Base-by-base conservation (phyloP, 306 rosid genomes). In the Amphicarpaea edgeworthii region DNA sequence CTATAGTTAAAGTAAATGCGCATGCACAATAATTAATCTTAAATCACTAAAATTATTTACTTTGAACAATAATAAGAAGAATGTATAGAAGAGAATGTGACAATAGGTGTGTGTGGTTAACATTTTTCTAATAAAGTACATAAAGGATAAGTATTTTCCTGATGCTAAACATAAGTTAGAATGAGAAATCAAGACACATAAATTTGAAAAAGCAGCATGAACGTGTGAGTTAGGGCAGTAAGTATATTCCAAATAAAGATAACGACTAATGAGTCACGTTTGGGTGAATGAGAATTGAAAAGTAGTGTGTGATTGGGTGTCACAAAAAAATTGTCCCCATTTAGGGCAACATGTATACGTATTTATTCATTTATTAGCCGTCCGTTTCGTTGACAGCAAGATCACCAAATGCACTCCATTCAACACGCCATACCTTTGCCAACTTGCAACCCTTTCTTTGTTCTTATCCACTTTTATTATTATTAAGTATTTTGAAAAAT, bases 201-300 rank as follows among this genome's bases (percentile, higher is more conserved):
- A 47, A 12, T 6, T 34, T 34, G 2, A 34, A 30, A 30, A n/a
- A n/a, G n/a, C n/a, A n/a, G n/a, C n/a, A n/a, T n/a, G n/a, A n/a
- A n/a, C n/a, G n/a, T n/a, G n/a, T n/a, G n/a, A n/a, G n/a, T n/a
- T n/a, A n/a, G n/a, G n/a, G n/a, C n/a, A n/a, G n/a, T n/a, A n/a
- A n/a, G n/a, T n/a, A n/a, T n/a, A 34, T 17, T 63, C 24, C 26
- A 61, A 61, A n/a, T 34, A 61, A 61, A 34, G 46, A 61, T 34
- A 32, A 2, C 2, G 43, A 40, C 43, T 8, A 40, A 16, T 0
- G 67, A 30, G 43, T 32, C 2, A 38, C 4, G 30, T 63, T 63
- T 63, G 5, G 24, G 16, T 12, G 46, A 65, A 41, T 38, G 50
- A 37, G 30, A 63, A 0, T 0, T 4, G 0, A 3, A 14, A 46